Percentiles rank a stretch among this genome's conserved stretches.
Evolutionary conservation across 2,329 filamentous ascomycete species (phyloP).

Genomic region (Fusarium verrucosum): DNA sequence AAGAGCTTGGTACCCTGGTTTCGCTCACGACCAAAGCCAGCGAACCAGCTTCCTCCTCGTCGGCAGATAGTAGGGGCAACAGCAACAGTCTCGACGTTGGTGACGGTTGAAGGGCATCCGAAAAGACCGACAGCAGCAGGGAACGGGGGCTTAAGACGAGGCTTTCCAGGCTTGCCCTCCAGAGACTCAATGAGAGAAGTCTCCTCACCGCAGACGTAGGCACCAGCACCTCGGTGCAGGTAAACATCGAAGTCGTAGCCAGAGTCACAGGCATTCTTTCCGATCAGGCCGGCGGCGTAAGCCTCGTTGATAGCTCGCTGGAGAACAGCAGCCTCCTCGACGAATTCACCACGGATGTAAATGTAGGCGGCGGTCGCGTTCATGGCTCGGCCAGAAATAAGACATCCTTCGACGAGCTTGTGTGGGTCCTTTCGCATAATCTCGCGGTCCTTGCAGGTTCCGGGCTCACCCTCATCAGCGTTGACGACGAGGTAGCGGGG

Average conservation of each 20-base stretch:
- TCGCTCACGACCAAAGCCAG: conserved; percentile 90
- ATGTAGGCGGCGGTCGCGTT: conserved; percentile 99
- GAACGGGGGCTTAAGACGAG: conserved; percentile 97
- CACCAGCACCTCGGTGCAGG: conserved; percentile 94
- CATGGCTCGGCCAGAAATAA: conserved; percentile 96
- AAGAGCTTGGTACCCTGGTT: conserved; percentile 98
- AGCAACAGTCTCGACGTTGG: conserved; percentile 97
- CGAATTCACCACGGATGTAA: conserved; percentile 98
- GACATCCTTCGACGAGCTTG: conserved; percentile 97
- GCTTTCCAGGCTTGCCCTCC: conserved; percentile 98
- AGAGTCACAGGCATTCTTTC: conserved; percentile 96
- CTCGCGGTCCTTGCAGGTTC: conserved; percentile 99
- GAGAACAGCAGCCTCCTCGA: conserved; percentile 91
- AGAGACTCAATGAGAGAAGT: conserved; percentile 98
- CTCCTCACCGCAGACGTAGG: conserved; percentile 98
- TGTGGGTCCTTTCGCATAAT: conserved; percentile 99
- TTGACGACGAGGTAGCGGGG: conserved; percentile 98
- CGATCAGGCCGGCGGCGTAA: conserved; percentile 92
- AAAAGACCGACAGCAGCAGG: conserved; percentile 97
- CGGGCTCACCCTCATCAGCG: conserved; percentile 97
- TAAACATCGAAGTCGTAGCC: conserved; percentile 99
- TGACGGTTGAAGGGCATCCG: conserved; percentile 96
- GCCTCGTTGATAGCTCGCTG: conserved; percentile 98
- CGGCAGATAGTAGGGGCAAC: conserved; percentile 96
- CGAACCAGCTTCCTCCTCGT: conserved; percentile 92